phyloP scores from a whole-genome alignment of 202 grass and related monocot genomes.

The Brachypodium distachyon region DNA sequence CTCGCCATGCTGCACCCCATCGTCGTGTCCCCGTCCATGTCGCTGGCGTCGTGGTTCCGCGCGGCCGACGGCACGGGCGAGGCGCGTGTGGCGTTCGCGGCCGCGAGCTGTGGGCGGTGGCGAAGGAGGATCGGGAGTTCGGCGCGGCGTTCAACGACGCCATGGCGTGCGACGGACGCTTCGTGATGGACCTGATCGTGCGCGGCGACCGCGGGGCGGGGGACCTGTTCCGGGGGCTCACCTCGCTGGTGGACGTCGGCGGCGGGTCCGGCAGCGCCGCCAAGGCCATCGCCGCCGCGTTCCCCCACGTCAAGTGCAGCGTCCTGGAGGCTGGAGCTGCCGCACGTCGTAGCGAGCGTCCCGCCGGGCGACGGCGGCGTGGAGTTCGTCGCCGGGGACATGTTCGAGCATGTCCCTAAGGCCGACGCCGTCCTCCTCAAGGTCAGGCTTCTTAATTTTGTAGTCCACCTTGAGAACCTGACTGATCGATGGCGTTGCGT shows the following conservation, averaged over 20 bases:
- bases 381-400: conserved; percentile 46
- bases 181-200: conserved; percentile 36
- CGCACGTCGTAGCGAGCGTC: conserved; percentile 31
- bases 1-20: conserved; percentile 35
- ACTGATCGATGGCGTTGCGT: background rate
- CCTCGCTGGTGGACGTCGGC: conserved; percentile 49
- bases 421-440: conserved; percentile 55
- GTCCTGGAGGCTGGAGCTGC: conserved; percentile 47
- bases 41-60: conserved; percentile 39
- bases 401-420: conserved; percentile 51
- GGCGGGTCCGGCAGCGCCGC: conserved; percentile 15
- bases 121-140: conserved; percentile 22
- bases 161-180: conserved; percentile 40
- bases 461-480: too few relatives aligned
- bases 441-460: conserved; percentile 7
- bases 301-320: conserved; percentile 29
- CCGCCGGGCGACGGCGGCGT: conserved; percentile 23
- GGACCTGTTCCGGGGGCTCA: conserved; percentile 33
- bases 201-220: background rate
- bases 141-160: conserved; percentile 42
- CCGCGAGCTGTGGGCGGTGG: conserved; percentile 27
- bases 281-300: conserved; percentile 22
- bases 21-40: conserved; percentile 20
- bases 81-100: conserved; percentile 31
- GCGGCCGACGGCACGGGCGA: background rate